A percentile compares a stretch with the other conserved stretches of the same genome.
phyloP scores from a whole-genome alignment of 495 filamentous ascomycete species.

The Lophiotrema nucula region DNA sequence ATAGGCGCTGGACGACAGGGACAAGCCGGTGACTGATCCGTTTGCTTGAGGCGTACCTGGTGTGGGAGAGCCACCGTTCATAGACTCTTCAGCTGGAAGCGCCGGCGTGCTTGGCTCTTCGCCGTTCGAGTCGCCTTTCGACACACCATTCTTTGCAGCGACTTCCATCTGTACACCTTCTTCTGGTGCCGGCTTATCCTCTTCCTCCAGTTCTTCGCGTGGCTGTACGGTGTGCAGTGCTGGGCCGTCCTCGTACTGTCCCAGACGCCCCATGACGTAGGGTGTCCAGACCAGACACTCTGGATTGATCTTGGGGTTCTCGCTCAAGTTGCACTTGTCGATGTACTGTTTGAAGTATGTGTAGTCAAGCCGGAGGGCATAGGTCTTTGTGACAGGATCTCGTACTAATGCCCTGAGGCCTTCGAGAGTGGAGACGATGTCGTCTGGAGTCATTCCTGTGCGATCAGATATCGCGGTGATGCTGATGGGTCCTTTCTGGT shows the following conservation, averaged over 20 bases:
- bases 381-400: constrained; percentile 82
- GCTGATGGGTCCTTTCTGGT: constrained; percentile 60
- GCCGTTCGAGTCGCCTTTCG: constrained; percentile 14
- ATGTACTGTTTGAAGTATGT: constrained; percentile 81
- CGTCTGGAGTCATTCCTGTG: constrained; percentile 93
- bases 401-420: constrained; percentile 82
- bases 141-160: constrained; percentile 25
- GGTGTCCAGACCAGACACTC: constrained; percentile 91
- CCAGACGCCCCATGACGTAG: constrained; percentile 89
- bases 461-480: constrained; percentile 81
- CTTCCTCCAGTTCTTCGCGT: constrained; percentile 66
- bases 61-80: constrained; percentile 17
- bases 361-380: constrained; percentile 83
- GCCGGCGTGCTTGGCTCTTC: constrained; percentile 13
- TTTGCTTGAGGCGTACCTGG: constrained; percentile 33
- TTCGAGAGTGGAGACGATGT: constrained; percentile 90
- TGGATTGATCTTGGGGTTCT: constrained; percentile 79
- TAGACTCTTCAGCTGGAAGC: constrained; percentile 17
- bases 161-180: constrained; percentile 40
- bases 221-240: constrained; percentile 86
- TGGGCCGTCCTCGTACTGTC: constrained; percentile 77
- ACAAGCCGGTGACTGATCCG: constrained; percentile 8
- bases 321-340: constrained; percentile 78
- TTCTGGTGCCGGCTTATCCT: constrained; percentile 47
- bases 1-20: constrained; percentile 33